These are phyloP conservation scores for Aspergillus panamensis DNA, from an alignment of 495 filamentous ascomycete species.

Conservation along the genomic window DNA sequence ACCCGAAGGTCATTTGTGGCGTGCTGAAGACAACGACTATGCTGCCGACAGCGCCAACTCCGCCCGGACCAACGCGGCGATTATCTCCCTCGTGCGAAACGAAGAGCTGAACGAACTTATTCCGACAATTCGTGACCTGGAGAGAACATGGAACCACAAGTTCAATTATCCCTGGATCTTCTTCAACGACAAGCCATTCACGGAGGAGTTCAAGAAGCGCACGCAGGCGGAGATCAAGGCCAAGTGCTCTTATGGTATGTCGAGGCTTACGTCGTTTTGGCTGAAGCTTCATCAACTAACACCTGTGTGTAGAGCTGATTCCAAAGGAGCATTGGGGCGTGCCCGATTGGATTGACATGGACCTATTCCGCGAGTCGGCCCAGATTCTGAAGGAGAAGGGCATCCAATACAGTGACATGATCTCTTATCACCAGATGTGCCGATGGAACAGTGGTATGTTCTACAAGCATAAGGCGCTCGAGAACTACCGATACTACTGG, in stretches of 20 bases:
- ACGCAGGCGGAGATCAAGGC: slow-evolving; percentile 81
- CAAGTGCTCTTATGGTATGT: slow-evolving; percentile 72
- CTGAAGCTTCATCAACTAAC: slow-evolving; percentile 17
- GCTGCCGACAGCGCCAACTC: slow-evolving; percentile 68
- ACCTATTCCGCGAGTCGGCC: slow-evolving; percentile 80
- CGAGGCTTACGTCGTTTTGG: neutral
- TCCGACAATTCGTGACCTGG: slow-evolving; percentile 82
- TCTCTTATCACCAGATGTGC: slow-evolving; percentile 99
- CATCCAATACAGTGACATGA: slow-evolving; percentile 81
- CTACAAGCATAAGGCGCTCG: slow-evolving; percentile 90
- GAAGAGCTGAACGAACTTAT: slow-evolving; percentile 81
- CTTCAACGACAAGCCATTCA: slow-evolving; percentile 93
- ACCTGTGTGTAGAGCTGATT: slow-evolving; percentile 60
- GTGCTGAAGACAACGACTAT: slow-evolving; percentile 67
- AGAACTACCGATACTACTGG: slow-evolving; percentile 89
- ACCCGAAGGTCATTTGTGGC: slow-evolving; percentile 68
- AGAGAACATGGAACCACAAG: slow-evolving; percentile 95
- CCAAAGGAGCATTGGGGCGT: slow-evolving; percentile 93
- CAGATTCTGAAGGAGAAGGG: slow-evolving; percentile 76
- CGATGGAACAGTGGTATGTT: slow-evolving; percentile 98
- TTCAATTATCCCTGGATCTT: slow-evolving; percentile 99
- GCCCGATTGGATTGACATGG: slow-evolving; percentile 86
- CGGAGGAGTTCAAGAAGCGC: slow-evolving; percentile 82
- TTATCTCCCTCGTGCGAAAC: slow-evolving; percentile 89
- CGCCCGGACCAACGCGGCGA: slow-evolving; percentile 84